Conservation (phyloP, 2,329 filamentous ascomycete genomes). For the Spiromastix sp. region DNA sequence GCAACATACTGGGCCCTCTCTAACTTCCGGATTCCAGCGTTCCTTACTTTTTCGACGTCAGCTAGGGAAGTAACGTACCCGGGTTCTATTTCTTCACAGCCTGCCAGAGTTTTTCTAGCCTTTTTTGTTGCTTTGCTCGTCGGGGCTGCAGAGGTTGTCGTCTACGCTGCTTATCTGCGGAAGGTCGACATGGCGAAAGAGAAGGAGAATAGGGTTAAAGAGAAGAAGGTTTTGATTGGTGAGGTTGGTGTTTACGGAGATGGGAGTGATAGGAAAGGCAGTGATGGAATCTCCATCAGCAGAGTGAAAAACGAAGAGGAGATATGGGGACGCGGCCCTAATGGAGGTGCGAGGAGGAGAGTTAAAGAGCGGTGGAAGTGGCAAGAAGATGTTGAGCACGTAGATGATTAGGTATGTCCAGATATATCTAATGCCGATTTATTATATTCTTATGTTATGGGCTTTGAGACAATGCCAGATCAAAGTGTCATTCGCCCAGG, state of each 20-base stretch:
- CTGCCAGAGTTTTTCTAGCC: constrained; percentile 30
- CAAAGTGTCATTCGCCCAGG: no score
- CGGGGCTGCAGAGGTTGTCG: constrained; percentile 36
- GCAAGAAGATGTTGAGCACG: constrained; percentile 10
- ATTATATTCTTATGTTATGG: no score
- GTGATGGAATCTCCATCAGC: neutral
- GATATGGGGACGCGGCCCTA: constrained; percentile 32
- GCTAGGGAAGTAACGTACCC: constrained; percentile 9
- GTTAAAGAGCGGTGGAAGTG: constrained; percentile 30
- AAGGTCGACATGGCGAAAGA: constrained; percentile 31
- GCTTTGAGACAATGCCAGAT: no score
- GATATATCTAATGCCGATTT: no score
- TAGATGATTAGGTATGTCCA: constrained; percentile 3
- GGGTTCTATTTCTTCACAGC: constrained; percentile 18
- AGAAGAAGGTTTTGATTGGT: constrained; percentile 26
- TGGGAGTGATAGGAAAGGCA: constrained; percentile 1
- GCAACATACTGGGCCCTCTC: constrained; percentile 35
- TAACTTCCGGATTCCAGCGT: constrained; percentile 24
- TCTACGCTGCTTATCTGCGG: constrained; percentile 37
- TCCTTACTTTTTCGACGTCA: constrained; percentile 15
- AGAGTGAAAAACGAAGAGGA: constrained; percentile 18
- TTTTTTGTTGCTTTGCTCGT: constrained; percentile 32
- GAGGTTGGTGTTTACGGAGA: constrained; percentile 8
- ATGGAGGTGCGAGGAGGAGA: constrained; percentile 31
- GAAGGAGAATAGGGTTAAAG: constrained; percentile 27